Evolutionary conservation across 179 eudicot genomes (phyloP).

Genomic region (Corrigiola litoralis): DNA sequence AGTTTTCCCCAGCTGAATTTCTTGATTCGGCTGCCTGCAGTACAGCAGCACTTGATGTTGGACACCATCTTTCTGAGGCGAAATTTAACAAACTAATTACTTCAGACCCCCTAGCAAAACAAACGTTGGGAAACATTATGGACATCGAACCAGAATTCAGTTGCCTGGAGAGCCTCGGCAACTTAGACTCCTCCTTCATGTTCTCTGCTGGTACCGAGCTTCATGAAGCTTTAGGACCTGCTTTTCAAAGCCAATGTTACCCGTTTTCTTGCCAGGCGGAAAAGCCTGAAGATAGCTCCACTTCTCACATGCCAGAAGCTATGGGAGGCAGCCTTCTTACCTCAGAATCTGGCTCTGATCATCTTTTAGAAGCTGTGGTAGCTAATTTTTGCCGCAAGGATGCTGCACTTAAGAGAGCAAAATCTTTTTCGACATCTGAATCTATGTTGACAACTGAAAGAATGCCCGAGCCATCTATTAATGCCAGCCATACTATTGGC

Average conservation of each 20-base stretch:
- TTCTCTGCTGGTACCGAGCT: conserved; percentile 73
- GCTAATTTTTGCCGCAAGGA: conserved; percentile 52
- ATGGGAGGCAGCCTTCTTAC: conserved; percentile 45
- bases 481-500: conserved; percentile 37
- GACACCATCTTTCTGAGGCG: conserved; percentile 7
- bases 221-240: conserved; percentile 72
- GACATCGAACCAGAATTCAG: conserved; percentile 19
- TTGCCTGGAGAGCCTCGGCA: conserved; percentile 19
- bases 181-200: conserved; percentile 26
- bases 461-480: conserved; percentile 40
- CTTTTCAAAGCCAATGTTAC: conserved; percentile 37
- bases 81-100: conserved; percentile 6
- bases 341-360: conserved; percentile 46
- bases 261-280: conserved; percentile 36
- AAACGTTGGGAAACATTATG: conserved; percentile 8
- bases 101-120: conserved; percentile 18
- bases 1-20: neutral
- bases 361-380: conserved; percentile 87
- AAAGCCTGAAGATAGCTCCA: conserved; percentile 25
- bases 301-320: conserved; percentile 40
- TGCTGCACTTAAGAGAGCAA: conserved; percentile 25
- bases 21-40: conserved; percentile 19
- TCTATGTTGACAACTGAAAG: conserved; percentile 55
- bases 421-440: conserved; percentile 38
- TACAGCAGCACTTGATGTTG: neutral